Base-by-base conservation (phyloP, 1,284 basidiomycete genomes). In the Austropuccinia psidii region DNA sequence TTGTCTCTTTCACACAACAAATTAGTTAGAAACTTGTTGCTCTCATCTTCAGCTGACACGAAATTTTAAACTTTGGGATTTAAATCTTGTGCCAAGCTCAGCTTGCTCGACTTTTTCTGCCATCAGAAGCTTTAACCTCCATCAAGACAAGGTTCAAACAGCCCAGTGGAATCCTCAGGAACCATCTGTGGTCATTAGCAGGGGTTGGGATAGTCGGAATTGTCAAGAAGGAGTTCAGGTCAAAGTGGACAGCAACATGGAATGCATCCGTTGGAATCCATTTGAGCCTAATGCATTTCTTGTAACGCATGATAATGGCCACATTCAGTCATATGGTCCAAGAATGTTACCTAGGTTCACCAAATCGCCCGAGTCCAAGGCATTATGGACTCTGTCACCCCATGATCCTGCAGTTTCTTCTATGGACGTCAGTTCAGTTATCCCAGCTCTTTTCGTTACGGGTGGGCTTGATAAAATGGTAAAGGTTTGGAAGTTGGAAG, bases 51-150 rank as follows among this genome's bases (percentile, higher is more conserved):
- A 52, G 95, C 96, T 0, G 96, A 99, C 82, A 86, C 87, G 67
- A 98, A 95, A 0, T 91, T n/a, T 99, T 75, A 98, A 98, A 82
- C 83, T 99, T 24, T 98, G 95, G 96, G 96, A 99, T 83, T 84
- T 99, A 72, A 89, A 86, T 50, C 85, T 90, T 0, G 76, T 78
- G 2, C 75, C 77, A 35, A 86, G 88, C 75, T 77, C 87, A 84
- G 58, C 87, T 39, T 61, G 57, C 4, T 77, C 79, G 17, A 82
- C 83, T 0, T 82, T 82, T 76, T 77, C 79, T 7, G 85, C 93
- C 9, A 86, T 97, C 79, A 85, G 92, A 70, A 92, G 89, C 76
- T 98, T 96, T 81, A 87, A 84, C 50, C 83, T 93, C 41, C 96
- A 98, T 82, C 89, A 87, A 78, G 94, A 97, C 82, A 98, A 97